phyloP scores from a whole-genome alignment of 1,284 basidiomycete genomes.

The Rhodofomes roseus region DNA sequence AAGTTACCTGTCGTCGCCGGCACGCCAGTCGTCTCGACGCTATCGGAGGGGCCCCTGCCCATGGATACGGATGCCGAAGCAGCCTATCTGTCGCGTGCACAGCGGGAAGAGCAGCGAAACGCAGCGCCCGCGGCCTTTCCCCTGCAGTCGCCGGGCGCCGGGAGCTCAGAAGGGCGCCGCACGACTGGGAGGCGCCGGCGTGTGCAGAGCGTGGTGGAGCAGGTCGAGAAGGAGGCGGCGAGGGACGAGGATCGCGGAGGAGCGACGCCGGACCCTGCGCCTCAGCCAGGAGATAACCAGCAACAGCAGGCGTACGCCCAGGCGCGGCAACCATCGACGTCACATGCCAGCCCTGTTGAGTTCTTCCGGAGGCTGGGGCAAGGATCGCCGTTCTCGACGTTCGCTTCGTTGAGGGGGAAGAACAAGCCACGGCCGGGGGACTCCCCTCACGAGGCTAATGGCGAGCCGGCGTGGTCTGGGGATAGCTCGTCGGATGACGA shows the following conservation, averaged over 20 bases:
- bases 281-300: slow-evolving; percentile 10
- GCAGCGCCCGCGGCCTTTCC: slow-evolving; percentile 1
- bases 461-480: slow-evolving; percentile 49
- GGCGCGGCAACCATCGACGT: slow-evolving; percentile 7
- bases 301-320: slow-evolving; percentile 4
- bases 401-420: slow-evolving; percentile 33
- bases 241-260: slow-evolving; percentile 21
- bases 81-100: slow-evolving; percentile 33
- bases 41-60: slow-evolving; percentile 48
- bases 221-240: slow-evolving; percentile 2
- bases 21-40: slow-evolving; percentile 11
- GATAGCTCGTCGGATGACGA: slow-evolving; percentile 66
- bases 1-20: slow-evolving; percentile 14
- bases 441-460: slow-evolving; percentile 27
- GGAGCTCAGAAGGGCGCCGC: slow-evolving; percentile 11
- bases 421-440: slow-evolving; percentile 16
- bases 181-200: slow-evolving; percentile 13
- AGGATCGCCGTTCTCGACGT: slow-evolving; percentile 48
- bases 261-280: slow-evolving; percentile 27
- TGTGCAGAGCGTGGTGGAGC: slow-evolving; percentile 6
- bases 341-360: slow-evolving; percentile 15
- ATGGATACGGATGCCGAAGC: slow-evolving; percentile 52
- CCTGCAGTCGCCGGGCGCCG: slow-evolving; percentile 1
- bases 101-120: not conserved
- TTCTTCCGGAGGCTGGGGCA: slow-evolving; percentile 47